Evolutionary conservation across 2,329 filamentous ascomycete genomes (phyloP).

Genomic region (Claviceps capensis): DNA sequence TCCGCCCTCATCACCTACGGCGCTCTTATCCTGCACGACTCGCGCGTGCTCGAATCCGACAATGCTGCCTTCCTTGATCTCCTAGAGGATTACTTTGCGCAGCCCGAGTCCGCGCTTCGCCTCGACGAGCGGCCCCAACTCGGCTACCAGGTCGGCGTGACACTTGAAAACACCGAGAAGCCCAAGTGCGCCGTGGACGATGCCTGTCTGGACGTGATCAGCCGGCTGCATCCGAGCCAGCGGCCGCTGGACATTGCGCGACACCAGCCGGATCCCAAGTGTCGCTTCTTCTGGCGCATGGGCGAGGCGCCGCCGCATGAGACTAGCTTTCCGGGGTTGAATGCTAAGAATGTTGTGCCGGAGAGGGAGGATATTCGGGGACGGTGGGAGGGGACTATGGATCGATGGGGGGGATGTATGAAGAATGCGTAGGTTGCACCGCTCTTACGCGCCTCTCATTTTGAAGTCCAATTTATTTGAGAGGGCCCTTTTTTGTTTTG

Average conservation of each 20-base stretch:
- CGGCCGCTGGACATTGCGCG: slow-evolving; percentile 43
- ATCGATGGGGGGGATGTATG: slow-evolving; percentile 45
- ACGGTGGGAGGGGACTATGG: slow-evolving; percentile 40
- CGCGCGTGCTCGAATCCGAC: slow-evolving; percentile 39
- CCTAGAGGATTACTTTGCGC: slow-evolving; percentile 51
- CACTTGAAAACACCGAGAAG: slow-evolving; percentile 49
- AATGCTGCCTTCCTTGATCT: slow-evolving; percentile 46
- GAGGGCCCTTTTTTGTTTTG: not conserved
- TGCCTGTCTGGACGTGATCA: slow-evolving; percentile 43
- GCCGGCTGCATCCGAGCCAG: slow-evolving; percentile 38
- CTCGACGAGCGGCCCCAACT: slow-evolving; percentile 43
- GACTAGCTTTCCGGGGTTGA: slow-evolving; percentile 41
- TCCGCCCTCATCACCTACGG: slow-evolving; percentile 45
- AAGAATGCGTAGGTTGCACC: slow-evolving; percentile 35
- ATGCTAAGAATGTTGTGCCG: slow-evolving; percentile 41
- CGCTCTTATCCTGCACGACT: slow-evolving; percentile 46
- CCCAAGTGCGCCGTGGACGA: slow-evolving; percentile 50
- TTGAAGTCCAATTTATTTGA: no score
- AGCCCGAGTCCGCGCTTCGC: slow-evolving; percentile 31
- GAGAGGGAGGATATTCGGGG: slow-evolving; percentile 32
- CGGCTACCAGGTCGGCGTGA: slow-evolving; percentile 48
- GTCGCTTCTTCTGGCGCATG: slow-evolving; percentile 51
- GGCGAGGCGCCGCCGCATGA: slow-evolving; percentile 37
- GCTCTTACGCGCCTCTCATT: not conserved
- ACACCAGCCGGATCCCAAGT: slow-evolving; percentile 46